Evolutionary conservation across 176 grass and related monocot genomes (phyloP).

Genomic region (Aechmea fasciata): DNA sequence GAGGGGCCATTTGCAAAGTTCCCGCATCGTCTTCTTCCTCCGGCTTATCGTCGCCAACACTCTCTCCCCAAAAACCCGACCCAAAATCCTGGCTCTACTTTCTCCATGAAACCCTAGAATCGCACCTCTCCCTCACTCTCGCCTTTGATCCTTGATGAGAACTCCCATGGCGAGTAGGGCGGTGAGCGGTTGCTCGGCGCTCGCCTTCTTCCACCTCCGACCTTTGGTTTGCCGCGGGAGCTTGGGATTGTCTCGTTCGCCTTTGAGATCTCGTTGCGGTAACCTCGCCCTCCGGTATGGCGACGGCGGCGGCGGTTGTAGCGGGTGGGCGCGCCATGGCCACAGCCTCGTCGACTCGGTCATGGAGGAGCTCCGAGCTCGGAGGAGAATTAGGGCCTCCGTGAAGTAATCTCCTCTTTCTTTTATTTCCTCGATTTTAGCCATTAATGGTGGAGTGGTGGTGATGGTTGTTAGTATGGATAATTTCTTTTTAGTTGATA

Average conservation of each 20-base stretch:
- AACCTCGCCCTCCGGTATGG: conserved; percentile 12
- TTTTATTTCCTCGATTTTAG: background rate
- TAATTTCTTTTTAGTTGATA: too few species aligned
- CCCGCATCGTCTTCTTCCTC: too few species aligned
- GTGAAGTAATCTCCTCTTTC: conserved; percentile 37
- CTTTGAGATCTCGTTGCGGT: conserved; percentile 5
- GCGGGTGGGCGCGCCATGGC: conserved; percentile 9
- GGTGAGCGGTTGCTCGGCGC: conserved; percentile 33
- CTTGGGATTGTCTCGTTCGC: background rate
- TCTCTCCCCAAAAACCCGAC: too few species aligned
- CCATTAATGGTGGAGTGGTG: background rate
- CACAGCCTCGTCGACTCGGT: conserved; percentile 51
- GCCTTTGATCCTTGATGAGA: conserved; percentile 15
- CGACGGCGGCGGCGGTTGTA: background rate
- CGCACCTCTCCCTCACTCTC: background rate
- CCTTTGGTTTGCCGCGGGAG: conserved; percentile 38
- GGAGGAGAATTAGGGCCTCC: conserved; percentile 27
- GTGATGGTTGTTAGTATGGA: background rate
- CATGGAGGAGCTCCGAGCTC: conserved; percentile 55
- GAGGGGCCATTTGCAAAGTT: too few species aligned
- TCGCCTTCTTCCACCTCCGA: conserved; percentile 24
- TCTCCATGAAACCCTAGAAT: background rate
- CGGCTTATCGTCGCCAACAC: too few species aligned
- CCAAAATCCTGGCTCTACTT: background rate
- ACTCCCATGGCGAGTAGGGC: conserved; percentile 43